Percentiles rank a stretch among this genome's conserved stretches.
Conservation (phyloP, 495 filamentous ascomycete species). For the Apodospora peruviana region DNA sequence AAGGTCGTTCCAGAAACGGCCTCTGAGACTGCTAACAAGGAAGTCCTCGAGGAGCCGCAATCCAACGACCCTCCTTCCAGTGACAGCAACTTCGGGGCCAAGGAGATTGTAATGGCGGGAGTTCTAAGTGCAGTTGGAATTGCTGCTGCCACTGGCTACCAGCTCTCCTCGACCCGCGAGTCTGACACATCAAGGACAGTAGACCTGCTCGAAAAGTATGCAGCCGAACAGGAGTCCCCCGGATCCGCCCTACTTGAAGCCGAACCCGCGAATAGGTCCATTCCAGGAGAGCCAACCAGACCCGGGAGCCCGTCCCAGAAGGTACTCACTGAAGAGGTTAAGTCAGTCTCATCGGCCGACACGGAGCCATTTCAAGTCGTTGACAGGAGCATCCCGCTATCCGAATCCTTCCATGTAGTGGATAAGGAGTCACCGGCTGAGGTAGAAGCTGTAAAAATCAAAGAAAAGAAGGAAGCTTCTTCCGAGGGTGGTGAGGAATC, state of each 20-base stretch:
- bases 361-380: conserved; percentile 26
- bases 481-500: conserved; percentile 31
- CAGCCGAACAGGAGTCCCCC: conserved; percentile 12
- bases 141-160: conserved; percentile 15
- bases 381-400: conserved; percentile 24
- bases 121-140: conserved; percentile 16
- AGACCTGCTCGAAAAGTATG: conserved; percentile 15
- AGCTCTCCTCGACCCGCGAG: conserved; percentile 10
- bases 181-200: conserved; percentile 10
- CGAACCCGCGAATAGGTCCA: neutral
- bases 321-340: conserved; percentile 3
- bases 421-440: conserved; percentile 24
- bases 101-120: conserved; percentile 22
- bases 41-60: neutral
- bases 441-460: conserved; percentile 22
- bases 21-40: neutral
- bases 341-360: conserved; percentile 5
- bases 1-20: neutral
- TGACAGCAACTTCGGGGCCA: conserved; percentile 3
- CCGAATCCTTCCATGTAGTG: conserved; percentile 33
- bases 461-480: conserved; percentile 19
- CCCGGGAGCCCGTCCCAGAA: neutral
- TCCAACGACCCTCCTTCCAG: neutral
- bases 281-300: neutral
- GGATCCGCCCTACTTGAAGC: neutral